Percentiles rank a stretch among this genome's conserved stretches.
Evolutionary conservation across 768 basidiomycete genomes (phyloP).

Genomic region (Termitomyces sp.): DNA sequence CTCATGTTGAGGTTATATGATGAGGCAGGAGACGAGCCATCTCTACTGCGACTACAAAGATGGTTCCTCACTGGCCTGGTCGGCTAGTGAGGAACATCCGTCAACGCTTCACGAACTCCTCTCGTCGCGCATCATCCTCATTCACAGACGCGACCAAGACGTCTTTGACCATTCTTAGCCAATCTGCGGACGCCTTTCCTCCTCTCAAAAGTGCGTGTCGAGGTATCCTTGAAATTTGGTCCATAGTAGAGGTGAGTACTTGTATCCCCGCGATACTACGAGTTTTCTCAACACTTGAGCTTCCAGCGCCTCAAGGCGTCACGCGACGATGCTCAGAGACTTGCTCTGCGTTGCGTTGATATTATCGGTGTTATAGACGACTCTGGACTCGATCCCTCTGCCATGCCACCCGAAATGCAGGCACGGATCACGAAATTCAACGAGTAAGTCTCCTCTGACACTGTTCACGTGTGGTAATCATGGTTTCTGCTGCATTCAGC

Average conservation of each 20-base stretch:
- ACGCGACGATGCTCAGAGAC: neutral
- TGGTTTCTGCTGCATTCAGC: neutral
- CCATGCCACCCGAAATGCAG: neutral
- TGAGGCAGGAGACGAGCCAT: neutral
- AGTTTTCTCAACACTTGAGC: neutral
- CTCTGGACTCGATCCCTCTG: neutral
- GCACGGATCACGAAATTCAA: neutral
- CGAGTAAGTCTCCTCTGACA: neutral
- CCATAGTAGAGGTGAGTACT: conserved; percentile 1
- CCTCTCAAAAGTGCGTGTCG: neutral
- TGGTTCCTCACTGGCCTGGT: neutral
- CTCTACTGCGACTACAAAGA: neutral
- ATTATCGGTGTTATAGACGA: neutral
- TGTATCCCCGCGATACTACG: neutral
- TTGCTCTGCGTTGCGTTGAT: conserved; percentile 1
- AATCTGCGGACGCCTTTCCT: conserved; percentile 2
- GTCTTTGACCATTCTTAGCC: neutral
- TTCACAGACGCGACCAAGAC: neutral
- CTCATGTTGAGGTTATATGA: neutral
- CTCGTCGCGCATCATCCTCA: neutral
- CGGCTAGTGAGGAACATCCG: too few relatives aligned
- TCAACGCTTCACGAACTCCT: neutral
- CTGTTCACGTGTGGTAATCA: too few relatives aligned
- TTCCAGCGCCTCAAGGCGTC: neutral
- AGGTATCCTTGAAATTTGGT: conserved; percentile 4